Base-by-base conservation (phyloP, 305 asterid genomes). In the Fraxinus dipetala region DNA sequence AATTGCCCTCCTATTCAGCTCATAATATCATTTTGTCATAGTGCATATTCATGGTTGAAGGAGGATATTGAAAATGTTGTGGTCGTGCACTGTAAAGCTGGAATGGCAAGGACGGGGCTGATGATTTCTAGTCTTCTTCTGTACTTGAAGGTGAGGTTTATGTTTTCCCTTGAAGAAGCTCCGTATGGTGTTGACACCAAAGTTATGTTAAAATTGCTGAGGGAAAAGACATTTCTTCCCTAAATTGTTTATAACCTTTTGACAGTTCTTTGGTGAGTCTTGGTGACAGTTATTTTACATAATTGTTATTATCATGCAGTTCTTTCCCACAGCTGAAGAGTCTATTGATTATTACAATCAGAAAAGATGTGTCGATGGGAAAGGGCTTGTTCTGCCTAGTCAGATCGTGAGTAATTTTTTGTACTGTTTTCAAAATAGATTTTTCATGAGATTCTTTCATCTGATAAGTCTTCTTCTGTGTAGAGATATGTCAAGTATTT, bases 41-140 rank as follows among this genome's bases (percentile, higher is more conserved):
- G 99, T 87, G 99, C 99, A 14, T 96, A 96, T 89, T 96, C 98
- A 63, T 96, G 98, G 99, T 87, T 96, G 90, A 96, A 96, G 92
- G 95, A 94, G 87, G 99, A 96, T 86, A 96, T 96, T 84, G 98
- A 96, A 85, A 94, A 96, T 89, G 98, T 94, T 22, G 98, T 96
- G 79, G 99, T 96, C 32, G 99, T 96, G 82, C 99, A 96, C 86
- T 96, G 99, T 88, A 96, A 96, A 88, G 99, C 98, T 74, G 99
- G 99, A 85, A 96, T 96, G 99, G 99, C 98, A 72, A 92, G 99
- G 90, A 94, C 98, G 31, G 99, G 99, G 61, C 90, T 96, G 90
- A 96, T 96, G 99, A 96, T 96, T 81, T 94, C 99, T 70, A 93
- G 99, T 88, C 98, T 96, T 87, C 97, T 96, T 82, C 87, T 94